Evolutionary conservation across 331 rosid species (phyloP), one percentile per base, ranked within the genome.

Genomic region (Telfairia occidentalis): DNA sequence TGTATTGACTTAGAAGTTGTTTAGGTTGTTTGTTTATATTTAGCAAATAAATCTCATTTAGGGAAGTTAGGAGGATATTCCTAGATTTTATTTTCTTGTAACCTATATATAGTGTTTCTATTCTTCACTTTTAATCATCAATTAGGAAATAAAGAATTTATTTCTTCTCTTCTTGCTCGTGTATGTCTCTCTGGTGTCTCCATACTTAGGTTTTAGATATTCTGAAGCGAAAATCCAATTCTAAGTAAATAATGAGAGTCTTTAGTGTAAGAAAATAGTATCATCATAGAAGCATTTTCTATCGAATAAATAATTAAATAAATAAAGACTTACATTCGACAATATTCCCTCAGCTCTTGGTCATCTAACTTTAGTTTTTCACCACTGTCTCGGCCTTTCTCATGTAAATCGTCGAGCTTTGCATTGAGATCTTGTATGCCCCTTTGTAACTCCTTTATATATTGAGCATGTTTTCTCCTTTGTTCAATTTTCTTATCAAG

Each of bases 381-480:
- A 69, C 96, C 89, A 76, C 83, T 80, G 76, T 82, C 91, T 60
- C 77, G 84, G 24, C 92, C 81, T 82, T 86, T 90, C 80, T 85
- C 90, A 60, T 87, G 93, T 55, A 95, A 75, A 9, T 84, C 96
- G 16, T 43, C 81, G 82, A 90, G 75, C 81, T 90, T 82, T 26
- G 86, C 90, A 18, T 84, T 77, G 79, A 95, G 83, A 81, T 95
- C 97, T 80, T 61, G 78, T 76, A 95, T 83, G 65, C 89, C 97
- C 70, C 67, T 85, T 82, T 85, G 81, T 42, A 95, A 84, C 80
- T 81, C 80, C 67, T 66, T 75, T 73, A 95, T 85, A 59, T 79
- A 92, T 43, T 45, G 66, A 24, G 79, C 89, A 81, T 95, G 97
- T 80, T 78, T 89, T 78, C 77, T 80, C 86, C 84, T 87, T 65